Evolutionary conservation across 2,329 filamentous ascomycete species (phyloP).

Genomic region (Colletotrichum brevisporum): DNA sequence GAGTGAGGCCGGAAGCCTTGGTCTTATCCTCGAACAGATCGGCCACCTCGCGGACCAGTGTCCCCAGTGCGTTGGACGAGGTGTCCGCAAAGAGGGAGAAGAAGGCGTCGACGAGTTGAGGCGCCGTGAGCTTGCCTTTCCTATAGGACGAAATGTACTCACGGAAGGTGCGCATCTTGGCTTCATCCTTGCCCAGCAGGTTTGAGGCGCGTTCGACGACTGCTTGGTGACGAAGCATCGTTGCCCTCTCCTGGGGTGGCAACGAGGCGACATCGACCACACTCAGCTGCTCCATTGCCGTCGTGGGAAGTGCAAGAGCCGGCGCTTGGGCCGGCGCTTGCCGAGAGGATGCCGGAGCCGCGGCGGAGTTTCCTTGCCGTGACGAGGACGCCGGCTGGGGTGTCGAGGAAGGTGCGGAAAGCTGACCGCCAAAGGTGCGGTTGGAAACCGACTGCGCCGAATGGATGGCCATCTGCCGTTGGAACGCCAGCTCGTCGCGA

Average conservation of each 20-base stretch:
- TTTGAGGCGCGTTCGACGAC: constrained; percentile 89
- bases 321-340: constrained; percentile 25
- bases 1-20: constrained; percentile 81
- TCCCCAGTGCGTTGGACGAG: constrained; percentile 84
- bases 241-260: constrained; percentile 84
- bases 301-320: constrained; percentile 41
- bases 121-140: constrained; percentile 76
- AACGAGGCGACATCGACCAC: constrained; percentile 66
- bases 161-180: constrained; percentile 85
- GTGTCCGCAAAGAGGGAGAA: constrained; percentile 87
- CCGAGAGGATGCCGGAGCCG: constrained; percentile 24
- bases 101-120: constrained; percentile 87
- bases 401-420: constrained; percentile 69
- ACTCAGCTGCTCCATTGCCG: constrained; percentile 65
- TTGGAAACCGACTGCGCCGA: constrained; percentile 85
- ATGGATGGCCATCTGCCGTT: constrained; percentile 92
- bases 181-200: constrained; percentile 81
- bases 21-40: constrained; percentile 89
- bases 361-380: constrained; percentile 33
- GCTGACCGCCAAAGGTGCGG: constrained; percentile 87
- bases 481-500: constrained; percentile 90
- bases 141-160: constrained; percentile 84
- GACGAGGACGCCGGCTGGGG: constrained; percentile 47
- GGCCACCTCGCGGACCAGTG: constrained; percentile 89
- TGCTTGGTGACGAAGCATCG: constrained; percentile 82